phyloP scores from a whole-genome alignment of 2,329 filamentous ascomycete species.

The Cercospora sp. region DNA sequence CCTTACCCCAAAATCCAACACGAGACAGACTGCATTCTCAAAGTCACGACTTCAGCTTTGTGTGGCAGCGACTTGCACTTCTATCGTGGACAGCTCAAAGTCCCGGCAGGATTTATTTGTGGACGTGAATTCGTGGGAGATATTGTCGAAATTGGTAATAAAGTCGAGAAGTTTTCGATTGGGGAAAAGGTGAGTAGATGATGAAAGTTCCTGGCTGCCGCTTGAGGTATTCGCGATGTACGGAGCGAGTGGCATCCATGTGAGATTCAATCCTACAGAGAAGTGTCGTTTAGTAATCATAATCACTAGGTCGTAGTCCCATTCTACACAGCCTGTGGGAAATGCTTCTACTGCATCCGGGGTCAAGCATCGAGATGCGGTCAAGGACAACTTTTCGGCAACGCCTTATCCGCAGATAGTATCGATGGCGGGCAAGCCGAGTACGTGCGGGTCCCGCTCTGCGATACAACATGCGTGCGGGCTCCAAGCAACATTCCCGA shows the following conservation, averaged over 20 bases:
- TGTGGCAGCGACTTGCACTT: not conserved
- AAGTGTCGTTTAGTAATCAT: not conserved
- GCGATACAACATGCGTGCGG: not conserved
- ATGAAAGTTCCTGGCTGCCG: too few relatives aligned
- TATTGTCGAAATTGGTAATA: not conserved
- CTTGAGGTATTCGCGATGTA: too few relatives aligned
- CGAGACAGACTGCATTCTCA: not conserved
- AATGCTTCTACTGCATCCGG: not conserved
- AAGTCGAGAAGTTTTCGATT: not conserved
- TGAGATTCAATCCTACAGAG: too few relatives aligned
- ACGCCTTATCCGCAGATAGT: not conserved
- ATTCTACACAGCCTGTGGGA: not conserved
- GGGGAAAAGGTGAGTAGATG: not conserved
- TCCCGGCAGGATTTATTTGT: not conserved
- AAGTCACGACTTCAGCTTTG: not conserved
- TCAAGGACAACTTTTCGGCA: not conserved
- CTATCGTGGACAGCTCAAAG: not conserved
- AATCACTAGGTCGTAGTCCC: not conserved
- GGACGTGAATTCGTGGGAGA: not conserved
- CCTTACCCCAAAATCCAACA: not conserved
- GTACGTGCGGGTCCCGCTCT: not conserved
- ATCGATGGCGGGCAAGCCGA: not conserved
- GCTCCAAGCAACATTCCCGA: not conserved
- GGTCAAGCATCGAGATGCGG: not conserved
- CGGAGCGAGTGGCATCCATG: too few relatives aligned